Conservation (phyloP, 805 yeast genomes). For the Sungouiozyma intestinalis region DNA sequence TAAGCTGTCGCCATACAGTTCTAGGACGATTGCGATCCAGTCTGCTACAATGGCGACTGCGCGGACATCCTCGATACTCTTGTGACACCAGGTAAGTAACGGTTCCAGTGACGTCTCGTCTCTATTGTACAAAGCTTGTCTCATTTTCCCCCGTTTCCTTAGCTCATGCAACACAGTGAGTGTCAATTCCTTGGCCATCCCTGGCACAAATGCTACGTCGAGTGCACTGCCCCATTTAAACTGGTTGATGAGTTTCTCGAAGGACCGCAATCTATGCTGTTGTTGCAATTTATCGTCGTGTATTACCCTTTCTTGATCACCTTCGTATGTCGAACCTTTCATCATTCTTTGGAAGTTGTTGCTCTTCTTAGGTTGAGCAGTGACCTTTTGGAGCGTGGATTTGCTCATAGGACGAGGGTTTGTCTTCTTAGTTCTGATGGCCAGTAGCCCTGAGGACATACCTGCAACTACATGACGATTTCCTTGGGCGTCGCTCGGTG, state of each 20-base stretch:
- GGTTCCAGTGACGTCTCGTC: constrained; percentile 86
- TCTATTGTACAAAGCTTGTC: constrained; percentile 68
- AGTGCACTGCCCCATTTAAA: constrained; percentile 92
- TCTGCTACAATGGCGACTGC: constrained; percentile 51
- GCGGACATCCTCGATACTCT: constrained; percentile 70
- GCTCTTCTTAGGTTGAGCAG: constrained; percentile 24
- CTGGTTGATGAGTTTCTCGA: constrained; percentile 73
- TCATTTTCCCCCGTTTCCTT: constrained; percentile 78
- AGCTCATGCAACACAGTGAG: constrained; percentile 78
- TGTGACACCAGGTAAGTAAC: constrained; percentile 70
- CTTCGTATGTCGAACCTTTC: constrained; percentile 84
- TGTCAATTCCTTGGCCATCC: constrained; percentile 70
- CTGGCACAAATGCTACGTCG: constrained; percentile 73
- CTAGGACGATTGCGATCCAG: constrained; percentile 60
- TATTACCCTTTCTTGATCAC: constrained; percentile 73
- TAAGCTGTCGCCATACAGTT: constrained; percentile 57
- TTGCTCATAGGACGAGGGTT: constrained; percentile 33
- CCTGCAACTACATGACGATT: constrained; percentile 86
- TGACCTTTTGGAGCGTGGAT: constrained; percentile 13
- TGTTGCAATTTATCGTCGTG: constrained; percentile 46
- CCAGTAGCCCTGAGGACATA: constrained; percentile 75
- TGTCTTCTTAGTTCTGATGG: constrained; percentile 80
- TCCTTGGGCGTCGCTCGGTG: constrained; percentile 44
- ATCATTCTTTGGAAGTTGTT: constrained; percentile 70
- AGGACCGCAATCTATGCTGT: constrained; percentile 62